Conservation (phyloP, 108 stramenopile species). For the Nitzschia palea region DNA sequence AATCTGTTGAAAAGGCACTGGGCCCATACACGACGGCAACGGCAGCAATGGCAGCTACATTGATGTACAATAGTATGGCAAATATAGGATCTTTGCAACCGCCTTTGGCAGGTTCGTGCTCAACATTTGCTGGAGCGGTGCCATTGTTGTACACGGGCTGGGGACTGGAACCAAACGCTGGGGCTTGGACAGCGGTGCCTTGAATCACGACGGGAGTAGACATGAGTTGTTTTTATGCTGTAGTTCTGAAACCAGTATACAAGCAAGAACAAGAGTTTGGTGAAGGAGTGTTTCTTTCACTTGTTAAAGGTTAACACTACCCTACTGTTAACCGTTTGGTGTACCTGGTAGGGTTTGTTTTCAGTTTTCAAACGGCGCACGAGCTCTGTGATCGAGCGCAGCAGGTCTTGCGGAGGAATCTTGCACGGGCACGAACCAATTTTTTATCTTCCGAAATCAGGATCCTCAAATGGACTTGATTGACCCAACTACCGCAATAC, state of each 20-base stretch:
- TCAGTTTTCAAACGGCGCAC: too few species aligned
- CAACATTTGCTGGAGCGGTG: neutral
- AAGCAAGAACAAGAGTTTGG: neutral
- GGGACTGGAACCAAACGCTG: constrained; percentile 3
- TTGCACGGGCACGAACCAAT: too few species aligned
- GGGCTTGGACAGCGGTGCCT: constrained; percentile 24
- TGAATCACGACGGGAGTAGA: constrained; percentile 28
- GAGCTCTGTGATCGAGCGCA: too few species aligned
- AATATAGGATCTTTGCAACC: constrained; percentile 86
- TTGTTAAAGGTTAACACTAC: too few species aligned
- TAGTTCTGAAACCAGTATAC: neutral
- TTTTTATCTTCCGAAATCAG: too few species aligned
- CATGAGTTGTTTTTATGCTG: constrained; percentile 8
- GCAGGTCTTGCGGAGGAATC: too few species aligned
- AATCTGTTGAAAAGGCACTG: constrained; percentile 34
- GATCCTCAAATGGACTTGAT: too few species aligned
- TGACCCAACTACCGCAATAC: too few species aligned
- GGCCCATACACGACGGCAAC: constrained; percentile 56
- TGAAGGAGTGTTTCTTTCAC: too few species aligned
- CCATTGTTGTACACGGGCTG: neutral
- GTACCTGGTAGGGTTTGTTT: too few species aligned
- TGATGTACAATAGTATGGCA: constrained; percentile 64
- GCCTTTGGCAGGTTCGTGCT: constrained; percentile 25
- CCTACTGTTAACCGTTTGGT: too few species aligned
- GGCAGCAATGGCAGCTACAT: constrained; percentile 60